Evolutionary conservation across 116 monocot species (phyloP).

Genomic region (Papilionanthe hybrid): DNA sequence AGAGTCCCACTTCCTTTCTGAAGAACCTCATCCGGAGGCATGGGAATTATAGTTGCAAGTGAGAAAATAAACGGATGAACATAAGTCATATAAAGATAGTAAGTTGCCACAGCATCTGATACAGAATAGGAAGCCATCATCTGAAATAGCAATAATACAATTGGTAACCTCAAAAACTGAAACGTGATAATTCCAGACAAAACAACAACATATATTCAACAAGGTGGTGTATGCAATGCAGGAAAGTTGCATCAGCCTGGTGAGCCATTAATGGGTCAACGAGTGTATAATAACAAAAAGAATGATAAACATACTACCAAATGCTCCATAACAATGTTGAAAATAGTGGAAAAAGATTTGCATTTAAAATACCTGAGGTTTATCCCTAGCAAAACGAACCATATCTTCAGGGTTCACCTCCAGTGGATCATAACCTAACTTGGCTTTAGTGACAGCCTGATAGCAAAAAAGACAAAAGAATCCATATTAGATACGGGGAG

Average conservation of each 20-base stretch:
- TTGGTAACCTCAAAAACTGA: conserved; percentile 8
- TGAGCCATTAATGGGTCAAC: neutral
- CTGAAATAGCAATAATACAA: conserved; percentile 33
- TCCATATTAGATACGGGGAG: neutral
- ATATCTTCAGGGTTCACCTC: conserved; percentile 99
- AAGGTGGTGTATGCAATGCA: neutral
- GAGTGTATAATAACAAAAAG: neutral
- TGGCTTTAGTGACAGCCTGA: conserved; percentile 92
- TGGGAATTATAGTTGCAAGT: conserved; percentile 97
- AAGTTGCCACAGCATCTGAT: conserved; percentile 98
- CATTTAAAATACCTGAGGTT: conserved; percentile 64
- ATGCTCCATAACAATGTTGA: neutral
- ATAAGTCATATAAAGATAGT: conserved; percentile 97
- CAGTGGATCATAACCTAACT: conserved; percentile 92
- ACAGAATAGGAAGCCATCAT: conserved; percentile 99
- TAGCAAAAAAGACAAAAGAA: conserved; percentile 8
- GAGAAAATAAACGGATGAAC: conserved; percentile 99
- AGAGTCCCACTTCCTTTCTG: conserved; percentile 99
- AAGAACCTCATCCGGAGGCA: conserved; percentile 96
- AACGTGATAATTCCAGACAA: neutral
- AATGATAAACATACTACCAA: neutral
- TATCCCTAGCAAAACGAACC: conserved; percentile 95
- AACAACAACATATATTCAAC: neutral
- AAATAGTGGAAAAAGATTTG: neutral
- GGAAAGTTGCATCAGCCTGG: neutral